A percentile compares a stretch with the other conserved stretches of the same genome.
Evolutionary conservation across 2,329 filamentous ascomycete species (phyloP).

Genomic region (Ophiocordyceps camponoti-saundersi): DNA sequence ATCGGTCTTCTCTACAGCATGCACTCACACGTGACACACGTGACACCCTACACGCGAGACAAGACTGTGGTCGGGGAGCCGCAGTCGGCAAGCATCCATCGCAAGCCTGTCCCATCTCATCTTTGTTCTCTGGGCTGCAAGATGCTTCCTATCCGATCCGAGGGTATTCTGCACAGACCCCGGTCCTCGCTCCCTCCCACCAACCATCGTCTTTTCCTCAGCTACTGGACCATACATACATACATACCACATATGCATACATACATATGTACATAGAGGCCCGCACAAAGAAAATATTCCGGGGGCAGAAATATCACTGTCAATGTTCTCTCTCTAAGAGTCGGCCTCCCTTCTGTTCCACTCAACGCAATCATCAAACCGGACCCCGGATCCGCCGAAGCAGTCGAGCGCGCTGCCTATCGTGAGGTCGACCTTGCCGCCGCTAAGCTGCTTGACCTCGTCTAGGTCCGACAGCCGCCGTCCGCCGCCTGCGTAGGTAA

Average conservation of each 20-base stretch:
- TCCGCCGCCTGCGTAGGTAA: slow-evolving; percentile 94
- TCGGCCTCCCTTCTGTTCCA: slow-evolving; percentile 52
- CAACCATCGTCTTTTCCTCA: neutral
- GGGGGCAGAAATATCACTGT: neutral
- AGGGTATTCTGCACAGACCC: neutral
- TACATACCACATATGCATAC: neutral
- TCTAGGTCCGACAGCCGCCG: slow-evolving; percentile 68
- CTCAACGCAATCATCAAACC: slow-evolving; percentile 70
- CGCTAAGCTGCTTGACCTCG: slow-evolving; percentile 60
- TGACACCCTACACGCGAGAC: neutral
- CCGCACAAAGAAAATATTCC: neutral
- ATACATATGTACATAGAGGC: neutral
- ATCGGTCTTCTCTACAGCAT: too few relatives aligned
- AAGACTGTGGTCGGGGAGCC: neutral
- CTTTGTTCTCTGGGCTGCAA: neutral
- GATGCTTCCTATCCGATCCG: neutral
- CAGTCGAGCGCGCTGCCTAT: slow-evolving; percentile 94
- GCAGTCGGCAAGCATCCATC: neutral
- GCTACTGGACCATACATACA: neutral
- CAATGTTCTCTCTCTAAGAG: neutral
- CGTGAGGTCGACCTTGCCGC: slow-evolving; percentile 74
- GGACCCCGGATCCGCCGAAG: slow-evolving; percentile 78
- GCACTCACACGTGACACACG: neutral
- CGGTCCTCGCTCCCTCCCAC: neutral
- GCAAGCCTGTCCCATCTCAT: neutral